These are phyloP conservation scores for Fusarium begoniae DNA, from an alignment of 2,329 filamentous ascomycete species.

Conservation along the genomic window DNA sequence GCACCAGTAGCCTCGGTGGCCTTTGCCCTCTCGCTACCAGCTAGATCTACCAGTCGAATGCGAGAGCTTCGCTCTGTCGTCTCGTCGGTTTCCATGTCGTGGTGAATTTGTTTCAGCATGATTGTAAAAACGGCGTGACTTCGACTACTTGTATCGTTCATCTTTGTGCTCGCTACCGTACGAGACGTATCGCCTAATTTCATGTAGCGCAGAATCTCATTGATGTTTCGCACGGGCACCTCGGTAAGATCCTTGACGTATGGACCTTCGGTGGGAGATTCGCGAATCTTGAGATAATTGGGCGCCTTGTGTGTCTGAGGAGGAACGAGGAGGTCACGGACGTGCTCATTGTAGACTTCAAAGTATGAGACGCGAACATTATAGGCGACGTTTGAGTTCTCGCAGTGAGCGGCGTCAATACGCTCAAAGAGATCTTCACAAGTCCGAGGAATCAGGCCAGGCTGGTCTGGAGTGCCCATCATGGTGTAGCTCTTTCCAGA, in stretches of 20 bases:
- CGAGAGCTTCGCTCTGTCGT: constrained; percentile 94
- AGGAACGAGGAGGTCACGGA: constrained; percentile 89
- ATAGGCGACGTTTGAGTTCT: constrained; percentile 92
- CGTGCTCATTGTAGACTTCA: constrained; percentile 99
- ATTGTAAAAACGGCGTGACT: constrained; percentile 98
- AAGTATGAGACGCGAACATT: constrained; percentile 98
- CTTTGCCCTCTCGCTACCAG: constrained; percentile 93
- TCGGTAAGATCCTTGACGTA: constrained; percentile 98
- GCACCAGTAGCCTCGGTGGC: constrained; percentile 93
- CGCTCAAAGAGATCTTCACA: constrained; percentile 96
- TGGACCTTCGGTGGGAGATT: constrained; percentile 92
- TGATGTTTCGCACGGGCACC: constrained; percentile 85
- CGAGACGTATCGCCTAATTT: constrained; percentile 86
- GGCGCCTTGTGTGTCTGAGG: constrained; percentile 75
- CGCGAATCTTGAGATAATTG: constrained; percentile 95
- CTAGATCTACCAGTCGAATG: constrained; percentile 93
- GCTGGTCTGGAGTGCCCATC: constrained; percentile 89
- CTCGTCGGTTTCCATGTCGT: constrained; percentile 96
- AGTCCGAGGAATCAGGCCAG: constrained; percentile 91
- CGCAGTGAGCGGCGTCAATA: constrained; percentile 79
- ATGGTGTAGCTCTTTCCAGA: constrained; percentile 98
- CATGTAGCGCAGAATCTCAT: constrained; percentile 91
- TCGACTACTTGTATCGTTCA: constrained; percentile 98
- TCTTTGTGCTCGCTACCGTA: constrained; percentile 93
- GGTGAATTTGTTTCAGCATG: constrained; percentile 97